Conservation (phyloP, 208 protist species). For the Jaenimonas drosophilae region DNA sequence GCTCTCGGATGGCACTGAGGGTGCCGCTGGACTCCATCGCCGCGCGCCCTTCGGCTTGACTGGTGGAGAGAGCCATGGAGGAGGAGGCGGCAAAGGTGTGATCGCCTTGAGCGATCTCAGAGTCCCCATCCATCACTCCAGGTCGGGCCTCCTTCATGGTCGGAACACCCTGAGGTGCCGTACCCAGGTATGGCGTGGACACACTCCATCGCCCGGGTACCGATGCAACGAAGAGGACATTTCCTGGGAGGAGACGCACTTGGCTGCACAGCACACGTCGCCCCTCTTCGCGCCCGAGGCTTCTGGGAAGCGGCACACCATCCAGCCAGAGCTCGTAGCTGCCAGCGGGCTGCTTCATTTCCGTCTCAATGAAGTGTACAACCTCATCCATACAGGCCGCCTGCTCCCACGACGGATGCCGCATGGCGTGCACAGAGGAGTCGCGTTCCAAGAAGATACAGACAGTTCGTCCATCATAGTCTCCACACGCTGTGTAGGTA, state of each 20-base stretch:
- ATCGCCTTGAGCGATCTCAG: no score
- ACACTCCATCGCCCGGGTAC: no score
- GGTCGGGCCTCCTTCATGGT: no score
- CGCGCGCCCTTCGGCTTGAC: neutral
- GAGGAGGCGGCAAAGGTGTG: no score
- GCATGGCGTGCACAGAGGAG: constrained; percentile 24
- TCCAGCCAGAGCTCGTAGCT: constrained; percentile 11
- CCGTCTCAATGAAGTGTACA: constrained; percentile 14
- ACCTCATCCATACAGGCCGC: constrained; percentile 19
- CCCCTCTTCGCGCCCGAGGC: neutral
- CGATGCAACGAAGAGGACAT: no score
- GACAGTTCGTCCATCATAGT: constrained; percentile 14
- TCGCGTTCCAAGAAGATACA: constrained; percentile 20
- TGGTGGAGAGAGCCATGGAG: no score
- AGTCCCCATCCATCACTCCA: no score
- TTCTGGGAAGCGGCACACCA: constrained; percentile 3
- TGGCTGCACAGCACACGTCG: no score
- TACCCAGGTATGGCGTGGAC: no score
- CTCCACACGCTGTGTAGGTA: constrained; percentile 23
- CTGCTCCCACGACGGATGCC: constrained; percentile 15
- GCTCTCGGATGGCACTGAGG: neutral
- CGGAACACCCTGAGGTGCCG: no score
- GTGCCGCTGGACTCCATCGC: neutral
- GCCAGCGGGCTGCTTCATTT: constrained; percentile 4
- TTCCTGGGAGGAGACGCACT: no score